A percentile compares a stretch with the other conserved stretches of the same genome.
Conservation (phyloP, 179 eudicot genomes). For the Silene coronaria region DNA sequence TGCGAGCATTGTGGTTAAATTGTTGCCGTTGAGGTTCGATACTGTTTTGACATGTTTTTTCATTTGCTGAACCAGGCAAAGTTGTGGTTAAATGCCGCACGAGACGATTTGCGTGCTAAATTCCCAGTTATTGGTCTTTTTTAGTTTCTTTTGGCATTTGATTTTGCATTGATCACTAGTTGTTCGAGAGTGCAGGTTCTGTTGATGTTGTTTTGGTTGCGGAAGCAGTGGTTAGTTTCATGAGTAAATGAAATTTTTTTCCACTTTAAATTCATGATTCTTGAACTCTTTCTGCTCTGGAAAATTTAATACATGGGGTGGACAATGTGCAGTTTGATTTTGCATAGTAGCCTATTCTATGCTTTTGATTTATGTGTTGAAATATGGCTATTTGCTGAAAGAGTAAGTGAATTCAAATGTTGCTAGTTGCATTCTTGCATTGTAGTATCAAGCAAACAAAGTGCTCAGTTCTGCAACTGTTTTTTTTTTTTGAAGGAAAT, state of each 20-base stretch:
- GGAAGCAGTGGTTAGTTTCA: too few species aligned
- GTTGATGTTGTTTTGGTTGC: too few species aligned
- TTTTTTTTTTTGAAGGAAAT: slow-evolving; percentile 11
- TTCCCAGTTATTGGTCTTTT: not conserved
- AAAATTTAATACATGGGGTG: not conserved
- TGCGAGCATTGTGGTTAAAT: too few species aligned
- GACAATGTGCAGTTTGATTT: not conserved
- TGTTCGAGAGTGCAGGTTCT: too few species aligned
- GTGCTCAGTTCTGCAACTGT: not conserved
- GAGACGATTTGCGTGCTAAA: not conserved
- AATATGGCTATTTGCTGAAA: not conserved
- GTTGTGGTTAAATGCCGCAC: not conserved
- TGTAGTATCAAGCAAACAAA: not conserved
- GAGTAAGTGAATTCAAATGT: not conserved
- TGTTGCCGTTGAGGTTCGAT: too few species aligned
- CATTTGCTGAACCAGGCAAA: not conserved
- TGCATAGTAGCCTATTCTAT: not conserved
- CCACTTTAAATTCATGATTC: not conserved
- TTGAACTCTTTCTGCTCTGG: not conserved
- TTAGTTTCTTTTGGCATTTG: too few species aligned
- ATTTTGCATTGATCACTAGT: too few species aligned
- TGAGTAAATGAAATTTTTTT: too few species aligned
- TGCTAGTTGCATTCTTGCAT: not conserved
- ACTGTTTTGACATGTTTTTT: not conserved
- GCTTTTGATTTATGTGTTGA: not conserved